Base-by-base conservation (phyloP, 2,329 filamentous ascomycete species). In the Calonectria ilicicola region DNA sequence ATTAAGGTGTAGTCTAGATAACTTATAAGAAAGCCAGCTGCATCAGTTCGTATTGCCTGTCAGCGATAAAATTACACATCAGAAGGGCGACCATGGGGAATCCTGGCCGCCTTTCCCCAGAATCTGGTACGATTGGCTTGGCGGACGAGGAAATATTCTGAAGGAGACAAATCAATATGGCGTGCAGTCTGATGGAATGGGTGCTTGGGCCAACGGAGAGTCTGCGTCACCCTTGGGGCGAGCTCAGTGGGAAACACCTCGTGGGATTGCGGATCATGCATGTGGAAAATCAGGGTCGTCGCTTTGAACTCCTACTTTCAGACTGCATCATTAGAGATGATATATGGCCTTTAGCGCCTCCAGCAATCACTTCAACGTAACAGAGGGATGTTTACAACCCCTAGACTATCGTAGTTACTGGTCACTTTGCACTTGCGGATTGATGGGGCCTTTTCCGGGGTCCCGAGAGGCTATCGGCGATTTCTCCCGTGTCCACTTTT, bases 401-500 rank as follows among this genome's bases (percentile, higher is more conserved):
- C 53, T 14, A 19, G 32, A 40, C 23, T 21, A 60, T 40, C n/a
- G 44, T 60, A 14, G 49, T 26, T 32, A 47, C 44, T 23, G 19
- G 44, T 23, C n/a, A 14, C 44, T 56, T 40, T 21, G 53, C 21
- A 21, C 23, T 40, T 35, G 23, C 29, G 38, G 26, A 60, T 26
- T 23, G 53, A 60, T 21, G 32, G 53, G 53, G 53, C 35, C 7
- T 60, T 60, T 58, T 15, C 53, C 19, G 53, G 53, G 53, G 53
- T 27, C 53, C 35, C 53, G 53, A 60, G 32, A 60, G 35, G 53
- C 21, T 38, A 60, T 60, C 53, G 53, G 53, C 53, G 53, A 60
- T 60, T 60, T 60, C 3, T 26, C 21, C 35, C 53, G 53, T 60
- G 53, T 38, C 53, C 53, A 60, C 53, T 60, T 60, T 23, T n/a